Conservation (phyloP, 2,329 filamentous ascomycete genomes). For the Talaromyces verruculosus region DNA sequence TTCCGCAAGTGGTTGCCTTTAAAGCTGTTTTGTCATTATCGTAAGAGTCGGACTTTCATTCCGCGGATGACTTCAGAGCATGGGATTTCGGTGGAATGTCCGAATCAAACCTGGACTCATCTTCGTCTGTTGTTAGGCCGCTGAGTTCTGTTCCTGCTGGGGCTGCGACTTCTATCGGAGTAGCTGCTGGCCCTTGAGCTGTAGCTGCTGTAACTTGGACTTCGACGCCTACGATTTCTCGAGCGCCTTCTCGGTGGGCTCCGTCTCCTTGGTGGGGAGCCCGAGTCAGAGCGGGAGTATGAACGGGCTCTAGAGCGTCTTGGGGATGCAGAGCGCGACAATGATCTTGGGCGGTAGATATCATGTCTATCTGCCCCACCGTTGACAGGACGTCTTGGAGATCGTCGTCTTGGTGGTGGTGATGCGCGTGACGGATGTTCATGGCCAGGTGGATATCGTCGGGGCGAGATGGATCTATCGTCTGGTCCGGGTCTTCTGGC, state of each 20-base stretch:
- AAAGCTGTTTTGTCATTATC: not conserved
- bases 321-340: constrained; percentile 50
- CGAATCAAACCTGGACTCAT: not conserved
- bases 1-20: not conserved
- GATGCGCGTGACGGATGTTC: constrained; percentile 28
- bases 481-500: constrained; percentile 64
- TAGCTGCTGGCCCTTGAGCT: constrained; percentile 60
- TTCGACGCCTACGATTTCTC: constrained; percentile 51
- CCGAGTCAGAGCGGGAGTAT: constrained; percentile 42
- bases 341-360: constrained; percentile 61
- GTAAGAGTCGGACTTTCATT: not conserved
- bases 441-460: constrained; percentile 30
- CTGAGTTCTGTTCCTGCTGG: constrained; percentile 25
- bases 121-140: constrained; percentile 14
- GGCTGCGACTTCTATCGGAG: constrained; percentile 54
- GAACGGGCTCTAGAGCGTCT: constrained; percentile 41
- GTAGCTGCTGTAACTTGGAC: constrained; percentile 64
- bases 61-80: not conserved
- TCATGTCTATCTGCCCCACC: constrained; percentile 51
- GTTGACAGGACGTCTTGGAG: constrained; percentile 42
- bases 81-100: not conserved
- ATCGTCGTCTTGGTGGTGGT: constrained; percentile 33
- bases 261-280: constrained; percentile 43
- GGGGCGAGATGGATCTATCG: constrained; percentile 50
- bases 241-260: constrained; percentile 37